Evolutionary conservation across 2,329 filamentous ascomycete genomes (phyloP), one percentile per base, ranked within the genome.

Genomic region (Endothia cerciana): DNA sequence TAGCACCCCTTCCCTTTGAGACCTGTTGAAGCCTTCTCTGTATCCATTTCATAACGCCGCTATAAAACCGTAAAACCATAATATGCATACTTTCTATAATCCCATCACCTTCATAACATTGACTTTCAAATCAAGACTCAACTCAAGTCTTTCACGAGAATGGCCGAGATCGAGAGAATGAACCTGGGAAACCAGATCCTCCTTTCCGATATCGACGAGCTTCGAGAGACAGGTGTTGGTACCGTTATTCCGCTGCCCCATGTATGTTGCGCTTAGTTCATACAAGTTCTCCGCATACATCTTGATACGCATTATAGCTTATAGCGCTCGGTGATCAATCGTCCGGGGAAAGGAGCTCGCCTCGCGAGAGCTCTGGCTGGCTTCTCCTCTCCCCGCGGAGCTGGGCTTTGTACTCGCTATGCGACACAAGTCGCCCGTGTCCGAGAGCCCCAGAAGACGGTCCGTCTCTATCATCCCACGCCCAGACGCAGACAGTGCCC

Each of bases 281-380:
- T 15, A 41, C 8, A 15, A 41, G 38, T 3, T 15, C 38, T 41
- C 11, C 4, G 17, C 7, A 15, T 15, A 15, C 17, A 15, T 41
- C 17, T 15, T 45, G 10, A 45, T 22, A 45, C 43, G 22, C n/a
- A 45, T 10, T n/a, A 19, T 19, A 45, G 43, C 19, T 45, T n/a
- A 22, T 45, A 6, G 92, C 94, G 8, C 91, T 94, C 11, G 92
- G 92, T 67, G 93, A 92, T 71, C 92, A 95, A 74, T 94, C 91
- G 0, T 93, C 91, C 53, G 92, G 92, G 72, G n/a, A n/a, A n/a
- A 96, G 96, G 81, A 93, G 90, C 76, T 94, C 91, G 1, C 90
- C 95, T 22, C 80, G 95, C 38, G 91, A 95, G 74, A 93, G 78
- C 22, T 68, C n/a, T 85, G 40, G 85, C 82, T 0, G 80, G 80